Base-by-base conservation (phyloP, 768 basidiomycete genomes). In the Suillus spraguei region DNA sequence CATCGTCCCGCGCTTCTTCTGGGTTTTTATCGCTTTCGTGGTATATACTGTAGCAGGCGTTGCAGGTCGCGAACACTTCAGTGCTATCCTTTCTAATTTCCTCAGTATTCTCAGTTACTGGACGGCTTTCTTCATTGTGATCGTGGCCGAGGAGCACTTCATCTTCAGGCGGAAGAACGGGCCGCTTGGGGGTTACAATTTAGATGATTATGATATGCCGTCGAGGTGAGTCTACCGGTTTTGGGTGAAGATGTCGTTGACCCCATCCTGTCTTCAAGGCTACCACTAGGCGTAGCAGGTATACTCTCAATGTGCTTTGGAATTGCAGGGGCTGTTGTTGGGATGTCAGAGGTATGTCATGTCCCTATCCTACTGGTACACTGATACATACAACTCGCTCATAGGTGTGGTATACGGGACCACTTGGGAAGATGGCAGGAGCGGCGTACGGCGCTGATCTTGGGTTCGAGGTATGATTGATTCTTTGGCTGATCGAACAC, bases 391-490 rank as follows among this genome's bases (percentile, higher is more conserved):
- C 28, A 35, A 20, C 17, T 32, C 2, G 13, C 38, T 35, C 16
- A 5, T 59, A 75, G 70, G 72, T 75, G 4, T 85, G 83, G 83
- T 85, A 84, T 62, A 81, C 78, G 1, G 85, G 85, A 1, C 84
- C 83, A 0, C 68, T 85, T 3, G 85, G 77, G 1, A 70, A 68
- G 54, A 63, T 77, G 52, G 80, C 82, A 5, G 82, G 83, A 14
- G 84, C 82, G 0, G 28, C 50, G 50, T 52, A 52, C 5, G 50
- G 50, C 5, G 50, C 50, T 52, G 85, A 86, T 67, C 74, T 86
- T 35, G 85, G 85, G 39, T 85, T 86, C 61, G 85, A 85, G 76
- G 81, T 83, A 44, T 39, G 77, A 53, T 42, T 39, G 6, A 10
- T 17, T 28, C 54, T 32, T 62, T 53, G 32, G 24, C 9, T 5